Evolutionary conservation across 2,329 filamentous ascomycete genomes (phyloP).

Genomic region (Botrytis squamosa): DNA sequence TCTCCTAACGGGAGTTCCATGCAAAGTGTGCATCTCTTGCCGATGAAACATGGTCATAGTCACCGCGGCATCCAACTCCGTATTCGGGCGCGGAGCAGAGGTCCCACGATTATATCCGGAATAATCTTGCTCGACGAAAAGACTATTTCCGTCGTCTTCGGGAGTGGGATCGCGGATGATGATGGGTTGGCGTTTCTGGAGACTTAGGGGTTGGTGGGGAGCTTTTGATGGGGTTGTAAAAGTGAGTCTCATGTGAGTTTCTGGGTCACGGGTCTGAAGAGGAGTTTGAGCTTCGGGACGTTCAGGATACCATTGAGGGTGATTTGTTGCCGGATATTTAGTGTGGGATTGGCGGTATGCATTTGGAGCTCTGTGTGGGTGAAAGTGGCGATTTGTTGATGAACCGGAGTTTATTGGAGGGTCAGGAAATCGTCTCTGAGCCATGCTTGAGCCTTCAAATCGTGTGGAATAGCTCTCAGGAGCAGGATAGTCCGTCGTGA

Average conservation of each 20-base stretch:
- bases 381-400: neutral
- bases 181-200: neutral
- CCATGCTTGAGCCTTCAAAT: neutral
- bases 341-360: neutral
- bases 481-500: neutral
- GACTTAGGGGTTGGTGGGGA: neutral
- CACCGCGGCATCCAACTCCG: neutral
- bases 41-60: conserved; percentile 10
- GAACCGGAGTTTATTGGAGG: neutral
- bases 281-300: neutral
- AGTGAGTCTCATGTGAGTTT: neutral
- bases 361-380: neutral
- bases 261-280: too few relatives aligned
- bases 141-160: neutral
- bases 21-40: neutral
- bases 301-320: neutral
- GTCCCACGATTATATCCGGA: too few relatives aligned
- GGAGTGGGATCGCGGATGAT: neutral
- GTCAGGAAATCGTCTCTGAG: neutral
- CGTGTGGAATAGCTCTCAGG: neutral
- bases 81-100: neutral
- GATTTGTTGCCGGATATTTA: neutral
- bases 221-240: neutral
- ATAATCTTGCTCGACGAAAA: neutral
- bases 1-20: too few relatives aligned